These are phyloP conservation scores for Candida sanyiensis DNA, from an alignment of 805 yeast genomes.

Conservation along the genomic window DNA sequence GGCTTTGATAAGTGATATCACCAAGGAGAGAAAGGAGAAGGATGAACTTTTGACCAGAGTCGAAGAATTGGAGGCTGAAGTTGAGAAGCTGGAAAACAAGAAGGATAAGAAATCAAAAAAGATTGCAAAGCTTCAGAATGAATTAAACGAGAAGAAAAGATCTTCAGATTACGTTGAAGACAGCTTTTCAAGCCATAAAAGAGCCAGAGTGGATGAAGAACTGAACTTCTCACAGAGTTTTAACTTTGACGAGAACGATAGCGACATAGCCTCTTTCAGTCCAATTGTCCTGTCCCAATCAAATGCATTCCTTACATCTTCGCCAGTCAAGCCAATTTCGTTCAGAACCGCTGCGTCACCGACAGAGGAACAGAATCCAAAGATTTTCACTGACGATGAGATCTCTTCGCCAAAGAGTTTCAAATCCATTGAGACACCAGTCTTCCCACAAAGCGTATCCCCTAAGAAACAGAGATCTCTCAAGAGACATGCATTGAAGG, in stretches of 20 bases:
- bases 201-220: constrained; percentile 2
- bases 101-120: constrained; percentile 14
- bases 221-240: constrained; percentile 6
- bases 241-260: constrained; percentile 13
- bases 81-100: constrained; percentile 10
- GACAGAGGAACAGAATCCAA: neutral
- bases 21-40: constrained; percentile 2
- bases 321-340: neutral
- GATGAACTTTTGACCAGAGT: constrained; percentile 3
- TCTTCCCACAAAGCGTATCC: constrained; percentile 9
- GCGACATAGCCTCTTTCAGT: constrained; percentile 13
- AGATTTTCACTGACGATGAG: neutral
- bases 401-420: constrained; percentile 17
- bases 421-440: constrained; percentile 15
- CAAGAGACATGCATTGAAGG: constrained; percentile 13
- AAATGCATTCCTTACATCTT: neutral
- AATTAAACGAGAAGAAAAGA: constrained; percentile 14
- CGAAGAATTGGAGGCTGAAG: neutral
- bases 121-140: constrained; percentile 12
- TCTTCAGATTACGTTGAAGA: constrained; percentile 9
- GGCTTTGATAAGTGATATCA: constrained; percentile 3
- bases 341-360: neutral
- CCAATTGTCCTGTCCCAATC: constrained; percentile 13
- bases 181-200: neutral
- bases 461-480: constrained; percentile 15